Conservation (phyloP, 2,329 filamentous ascomycete species). For the Penicillium sp. region DNA sequence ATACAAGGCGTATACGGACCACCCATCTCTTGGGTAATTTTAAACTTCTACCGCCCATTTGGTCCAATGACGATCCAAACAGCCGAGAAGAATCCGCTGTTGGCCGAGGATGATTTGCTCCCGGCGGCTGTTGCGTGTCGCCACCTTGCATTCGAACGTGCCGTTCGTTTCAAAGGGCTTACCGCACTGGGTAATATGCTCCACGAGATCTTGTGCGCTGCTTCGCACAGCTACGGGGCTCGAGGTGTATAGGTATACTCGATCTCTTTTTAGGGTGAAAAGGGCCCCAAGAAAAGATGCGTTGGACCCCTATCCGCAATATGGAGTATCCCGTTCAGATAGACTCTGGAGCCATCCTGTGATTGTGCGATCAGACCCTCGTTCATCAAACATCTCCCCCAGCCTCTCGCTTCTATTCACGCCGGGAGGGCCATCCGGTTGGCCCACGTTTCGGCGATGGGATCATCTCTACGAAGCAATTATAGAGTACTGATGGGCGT, state of each 20-base stretch:
- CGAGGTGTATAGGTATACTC: too few relatives aligned
- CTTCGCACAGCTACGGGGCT: background rate
- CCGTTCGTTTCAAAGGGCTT: conserved; percentile 3
- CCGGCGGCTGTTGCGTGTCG: conserved; percentile 26
- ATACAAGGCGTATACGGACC: background rate
- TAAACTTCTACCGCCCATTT: conserved; percentile 27
- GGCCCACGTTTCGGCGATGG: background rate
- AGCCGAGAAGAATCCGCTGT: conserved; percentile 22
- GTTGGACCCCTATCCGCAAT: background rate
- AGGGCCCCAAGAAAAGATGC: background rate
- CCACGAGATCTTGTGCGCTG: background rate
- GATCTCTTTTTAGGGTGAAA: background rate
- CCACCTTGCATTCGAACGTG: conserved; percentile 26
- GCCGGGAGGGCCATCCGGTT: background rate
- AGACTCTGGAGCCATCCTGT: background rate
- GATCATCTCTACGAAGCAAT: too few relatives aligned
- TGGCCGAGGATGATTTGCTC: conserved; percentile 29
- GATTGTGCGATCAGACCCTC: background rate
- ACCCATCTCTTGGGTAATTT: conserved; percentile 14
- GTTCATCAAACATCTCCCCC: background rate
- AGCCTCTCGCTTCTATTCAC: background rate
- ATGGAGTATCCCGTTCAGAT: background rate
- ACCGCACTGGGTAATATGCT: background rate
- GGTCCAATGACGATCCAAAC: conserved; percentile 28
- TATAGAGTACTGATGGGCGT: too few relatives aligned